Conservation (phyloP, 2,329 filamentous ascomycete species). For the Mycosphaerelloides madeirae region DNA sequence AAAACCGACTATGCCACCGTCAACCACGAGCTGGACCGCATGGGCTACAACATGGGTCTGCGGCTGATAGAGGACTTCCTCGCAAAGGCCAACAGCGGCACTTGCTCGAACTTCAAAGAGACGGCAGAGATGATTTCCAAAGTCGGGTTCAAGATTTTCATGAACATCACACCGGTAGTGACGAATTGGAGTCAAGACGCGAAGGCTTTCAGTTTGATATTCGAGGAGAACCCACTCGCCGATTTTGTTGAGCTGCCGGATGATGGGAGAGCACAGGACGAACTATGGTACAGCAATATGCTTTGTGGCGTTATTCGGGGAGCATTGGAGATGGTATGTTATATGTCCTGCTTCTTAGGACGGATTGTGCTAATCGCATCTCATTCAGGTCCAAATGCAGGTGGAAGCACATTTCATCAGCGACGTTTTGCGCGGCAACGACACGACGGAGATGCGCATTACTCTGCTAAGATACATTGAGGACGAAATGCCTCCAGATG, state of each 20-base stretch:
- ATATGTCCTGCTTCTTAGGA: background rate
- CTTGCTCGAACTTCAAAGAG: conserved; percentile 88
- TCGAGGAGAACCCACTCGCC: conserved; percentile 93
- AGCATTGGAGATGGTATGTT: conserved; percentile 83
- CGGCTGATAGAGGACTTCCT: conserved; percentile 96
- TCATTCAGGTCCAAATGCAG: conserved; percentile 80
- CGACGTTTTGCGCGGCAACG: conserved; percentile 85
- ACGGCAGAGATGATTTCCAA: conserved; percentile 96
- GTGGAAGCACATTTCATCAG: conserved; percentile 95
- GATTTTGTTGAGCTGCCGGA: conserved; percentile 98
- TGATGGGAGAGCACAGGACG: conserved; percentile 90
- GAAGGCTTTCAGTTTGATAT: conserved; percentile 92
- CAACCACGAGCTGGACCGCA: conserved; percentile 96
- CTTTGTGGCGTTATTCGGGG: conserved; percentile 88
- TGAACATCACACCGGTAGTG: conserved; percentile 90
- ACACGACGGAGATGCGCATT: conserved; percentile 95
- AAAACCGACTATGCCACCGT: conserved; percentile 91
- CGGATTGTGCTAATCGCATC: conserved; percentile 10
- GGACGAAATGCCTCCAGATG: conserved; percentile 93
- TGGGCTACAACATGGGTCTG: conserved; percentile 98
- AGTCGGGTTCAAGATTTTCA: conserved; percentile 98
- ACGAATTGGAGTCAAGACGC: conserved; percentile 95
- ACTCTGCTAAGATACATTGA: conserved; percentile 91
- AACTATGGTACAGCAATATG: conserved; percentile 98
- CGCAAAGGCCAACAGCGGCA: conserved; percentile 84